Evolutionary conservation across 2,329 filamentous ascomycete species (phyloP).

Genomic region (Dothistroma pini): DNA sequence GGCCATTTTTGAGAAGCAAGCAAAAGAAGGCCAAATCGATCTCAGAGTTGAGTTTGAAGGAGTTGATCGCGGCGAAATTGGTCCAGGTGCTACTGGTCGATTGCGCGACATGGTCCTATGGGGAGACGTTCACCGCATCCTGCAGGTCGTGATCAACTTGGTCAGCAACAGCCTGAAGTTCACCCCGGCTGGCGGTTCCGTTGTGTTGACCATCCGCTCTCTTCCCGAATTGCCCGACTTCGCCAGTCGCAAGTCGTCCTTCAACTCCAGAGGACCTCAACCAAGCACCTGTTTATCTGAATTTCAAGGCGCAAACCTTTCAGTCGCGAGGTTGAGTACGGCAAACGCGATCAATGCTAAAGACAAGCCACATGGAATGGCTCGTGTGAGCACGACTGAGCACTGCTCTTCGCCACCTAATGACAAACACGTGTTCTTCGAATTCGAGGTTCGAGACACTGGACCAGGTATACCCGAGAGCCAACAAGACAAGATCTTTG

Average conservation of each 20-base stretch:
- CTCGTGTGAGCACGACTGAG: conserved; percentile 15
- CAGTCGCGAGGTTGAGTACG: conserved; percentile 29
- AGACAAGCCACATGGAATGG: conserved; percentile 35
- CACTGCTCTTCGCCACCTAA: conserved; percentile 46
- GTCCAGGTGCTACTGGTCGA: conserved; percentile 56
- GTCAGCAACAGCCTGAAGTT: conserved; percentile 93
- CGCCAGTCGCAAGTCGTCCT: conserved; percentile 43
- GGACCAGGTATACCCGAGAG: conserved; percentile 78
- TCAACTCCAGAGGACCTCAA: conserved; percentile 24
- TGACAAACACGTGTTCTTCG: conserved; percentile 68
- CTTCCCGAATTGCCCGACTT: conserved; percentile 54
- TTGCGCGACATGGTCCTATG: conserved; percentile 83
- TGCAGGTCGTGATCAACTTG: conserved; percentile 91
- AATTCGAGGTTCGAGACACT: conserved; percentile 85
- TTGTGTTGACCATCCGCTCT: conserved; percentile 73
- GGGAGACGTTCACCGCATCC: conserved; percentile 87
- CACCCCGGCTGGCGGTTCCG: conserved; percentile 70
- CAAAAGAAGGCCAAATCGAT: conserved; percentile 71
- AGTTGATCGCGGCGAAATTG: conserved; percentile 27
- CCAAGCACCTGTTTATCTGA: conserved; percentile 11
- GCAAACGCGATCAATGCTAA: conserved; percentile 45
- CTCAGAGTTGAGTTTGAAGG: conserved; percentile 70
- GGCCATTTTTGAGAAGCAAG: conserved; percentile 87
- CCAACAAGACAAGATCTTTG: conserved; percentile 80
- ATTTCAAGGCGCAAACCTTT: conserved; percentile 10